Evolutionary conservation across 805 yeast genomes (phyloP).

Genomic region (Saturnispora mendoncae): DNA sequence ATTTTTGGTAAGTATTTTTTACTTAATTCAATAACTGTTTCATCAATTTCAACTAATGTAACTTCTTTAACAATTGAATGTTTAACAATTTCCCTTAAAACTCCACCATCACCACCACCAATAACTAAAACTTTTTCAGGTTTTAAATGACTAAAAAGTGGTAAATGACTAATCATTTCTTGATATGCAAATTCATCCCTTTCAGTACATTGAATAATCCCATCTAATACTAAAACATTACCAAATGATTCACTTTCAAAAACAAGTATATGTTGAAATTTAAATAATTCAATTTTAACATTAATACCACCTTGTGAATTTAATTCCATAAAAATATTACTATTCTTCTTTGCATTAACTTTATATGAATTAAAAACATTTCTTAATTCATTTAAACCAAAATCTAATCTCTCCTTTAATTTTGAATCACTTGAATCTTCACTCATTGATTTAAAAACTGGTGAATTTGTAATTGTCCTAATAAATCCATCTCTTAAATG

Average conservation of each 20-base stretch:
- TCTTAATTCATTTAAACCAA: slow-evolving; percentile 61
- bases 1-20: slow-evolving; percentile 67
- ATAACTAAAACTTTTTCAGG: slow-evolving; percentile 90
- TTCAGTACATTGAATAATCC: slow-evolving; percentile 86
- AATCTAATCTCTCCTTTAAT: slow-evolving; percentile 17
- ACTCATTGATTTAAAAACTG: slow-evolving; percentile 43
- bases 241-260: slow-evolving; percentile 73
- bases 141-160: slow-evolving; percentile 64
- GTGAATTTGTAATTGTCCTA: slow-evolving; percentile 65
- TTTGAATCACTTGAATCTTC: slow-evolving; percentile 36
- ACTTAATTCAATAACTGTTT: slow-evolving; percentile 64
- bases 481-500: slow-evolving; percentile 87
- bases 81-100: slow-evolving; percentile 86
- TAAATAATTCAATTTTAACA: slow-evolving; percentile 20
- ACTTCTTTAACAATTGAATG: slow-evolving; percentile 83
- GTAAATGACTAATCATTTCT: slow-evolving; percentile 81
- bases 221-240: slow-evolving; percentile 82
- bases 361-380: slow-evolving; percentile 44
- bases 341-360: slow-evolving; percentile 70
- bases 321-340: slow-evolving; percentile 53
- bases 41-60: slow-evolving; percentile 86
- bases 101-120: slow-evolving; percentile 99
- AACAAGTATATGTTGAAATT: slow-evolving; percentile 74
- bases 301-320: slow-evolving; percentile 38
- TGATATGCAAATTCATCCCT: slow-evolving; percentile 91